These are phyloP conservation scores for Tetrahymena borealis DNA, from an alignment of 73 alveolate species.

Conservation along the genomic window DNA sequence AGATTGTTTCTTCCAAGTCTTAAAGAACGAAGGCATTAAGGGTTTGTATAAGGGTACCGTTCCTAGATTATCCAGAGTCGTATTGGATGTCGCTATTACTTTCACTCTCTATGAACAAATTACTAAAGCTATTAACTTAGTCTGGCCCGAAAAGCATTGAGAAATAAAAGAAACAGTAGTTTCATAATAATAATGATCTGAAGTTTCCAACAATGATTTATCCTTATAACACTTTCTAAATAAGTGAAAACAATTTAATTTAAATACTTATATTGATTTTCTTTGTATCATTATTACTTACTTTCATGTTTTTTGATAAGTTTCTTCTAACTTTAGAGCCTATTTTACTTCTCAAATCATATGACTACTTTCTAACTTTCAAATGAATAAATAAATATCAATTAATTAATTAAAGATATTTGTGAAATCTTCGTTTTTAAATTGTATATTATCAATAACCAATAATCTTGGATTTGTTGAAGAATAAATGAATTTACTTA, in stretches of 20 bases:
- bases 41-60: conserved; percentile 89
- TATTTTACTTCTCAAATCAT: too few species aligned
- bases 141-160: conserved; percentile 50
- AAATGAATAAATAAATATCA: too few species aligned
- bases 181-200: background rate
- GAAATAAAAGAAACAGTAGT: background rate
- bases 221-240: background rate
- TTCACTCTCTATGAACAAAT: conserved; percentile 71
- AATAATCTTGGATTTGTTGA: too few species aligned
- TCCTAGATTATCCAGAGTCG: conserved; percentile 86
- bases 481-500: too few species aligned
- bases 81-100: conserved; percentile 78
- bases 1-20: conserved; percentile 55
- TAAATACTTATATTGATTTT: too few species aligned
- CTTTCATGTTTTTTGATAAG: too few species aligned
- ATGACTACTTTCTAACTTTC: too few species aligned
- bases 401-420: too few species aligned
- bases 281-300: too few species aligned
- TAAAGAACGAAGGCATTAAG: conserved; percentile 60
- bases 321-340: too few species aligned
- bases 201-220: background rate
- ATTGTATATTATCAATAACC: too few species aligned
- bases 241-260: background rate
- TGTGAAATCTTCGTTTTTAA: too few species aligned
- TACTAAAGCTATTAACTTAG: conserved; percentile 47